These are phyloP conservation scores for Bromus sterilis DNA, from an alignment of 176 grass and related monocot species.

Conservation along the genomic window DNA sequence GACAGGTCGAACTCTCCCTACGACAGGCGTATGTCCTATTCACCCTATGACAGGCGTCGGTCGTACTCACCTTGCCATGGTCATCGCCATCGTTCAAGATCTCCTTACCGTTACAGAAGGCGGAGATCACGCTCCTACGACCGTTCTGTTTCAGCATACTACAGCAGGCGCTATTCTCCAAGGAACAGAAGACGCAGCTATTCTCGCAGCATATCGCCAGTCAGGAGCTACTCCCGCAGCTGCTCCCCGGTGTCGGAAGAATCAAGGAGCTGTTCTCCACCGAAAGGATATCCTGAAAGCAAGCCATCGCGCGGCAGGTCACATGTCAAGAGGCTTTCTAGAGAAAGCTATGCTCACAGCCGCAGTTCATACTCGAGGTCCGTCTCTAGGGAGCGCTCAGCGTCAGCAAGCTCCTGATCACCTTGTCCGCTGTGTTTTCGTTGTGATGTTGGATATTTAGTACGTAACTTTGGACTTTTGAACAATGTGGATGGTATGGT, in stretches of 20 bases:
- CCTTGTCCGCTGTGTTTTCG: background rate
- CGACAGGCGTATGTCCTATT: background rate
- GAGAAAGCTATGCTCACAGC: constrained; percentile 64
- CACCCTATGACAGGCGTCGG: background rate
- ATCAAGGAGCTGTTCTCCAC: constrained; percentile 21
- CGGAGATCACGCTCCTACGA: constrained; percentile 15
- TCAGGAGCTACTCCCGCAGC: constrained; percentile 23
- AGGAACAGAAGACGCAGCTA: constrained; percentile 16
- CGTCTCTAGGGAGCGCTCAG: constrained; percentile 17
- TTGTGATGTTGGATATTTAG: background rate
- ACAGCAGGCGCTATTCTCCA: constrained; percentile 9
- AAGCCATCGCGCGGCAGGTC: constrained; percentile 11
- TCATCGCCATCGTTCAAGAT: background rate
- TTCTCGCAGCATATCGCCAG: constrained; percentile 28
- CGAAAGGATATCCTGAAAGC: background rate
- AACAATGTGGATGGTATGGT: background rate
- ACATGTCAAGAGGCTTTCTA: constrained; percentile 24
- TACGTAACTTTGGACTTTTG: background rate
- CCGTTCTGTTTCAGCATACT: constrained; percentile 29
- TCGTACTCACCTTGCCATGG: constrained; percentile 15
- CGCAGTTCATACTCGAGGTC: constrained; percentile 39
- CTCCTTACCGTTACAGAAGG: constrained; percentile 16
- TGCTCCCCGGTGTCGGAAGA: constrained; percentile 12
- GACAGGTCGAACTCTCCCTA: background rate
- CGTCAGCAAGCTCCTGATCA: background rate